phyloP scores from a whole-genome alignment of 2,329 filamentous ascomycete genomes.

The Pleoardoris graminearum region DNA sequence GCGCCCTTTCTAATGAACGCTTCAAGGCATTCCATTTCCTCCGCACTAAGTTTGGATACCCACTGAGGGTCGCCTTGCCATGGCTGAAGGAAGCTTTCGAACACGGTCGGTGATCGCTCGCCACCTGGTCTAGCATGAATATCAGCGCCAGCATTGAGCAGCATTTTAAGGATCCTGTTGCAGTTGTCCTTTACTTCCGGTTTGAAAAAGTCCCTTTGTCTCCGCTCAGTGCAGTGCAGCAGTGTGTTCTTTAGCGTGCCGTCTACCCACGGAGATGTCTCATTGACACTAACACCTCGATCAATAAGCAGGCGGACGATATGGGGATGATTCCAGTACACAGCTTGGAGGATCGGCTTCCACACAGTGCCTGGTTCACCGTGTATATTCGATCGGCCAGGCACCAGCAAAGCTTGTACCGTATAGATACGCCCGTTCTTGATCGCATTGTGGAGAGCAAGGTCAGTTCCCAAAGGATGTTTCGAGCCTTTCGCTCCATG shows the following conservation, averaged over 20 bases:
- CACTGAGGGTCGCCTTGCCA: slow-evolving; percentile 33
- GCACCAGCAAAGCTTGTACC: slow-evolving; percentile 31
- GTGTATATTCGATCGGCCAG: slow-evolving; percentile 30
- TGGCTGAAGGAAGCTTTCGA: slow-evolving; percentile 35
- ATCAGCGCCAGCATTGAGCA: slow-evolving; percentile 36
- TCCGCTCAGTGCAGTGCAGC: slow-evolving; percentile 32
- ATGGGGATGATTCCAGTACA: slow-evolving; percentile 36
- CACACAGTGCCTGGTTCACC: slow-evolving; percentile 30
- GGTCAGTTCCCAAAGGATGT: slow-evolving; percentile 38
- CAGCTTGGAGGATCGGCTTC: slow-evolving; percentile 38
- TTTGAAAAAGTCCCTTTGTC: slow-evolving; percentile 24
- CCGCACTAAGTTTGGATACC: slow-evolving; percentile 22
- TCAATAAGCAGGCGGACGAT: slow-evolving; percentile 36
- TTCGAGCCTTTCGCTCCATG: slow-evolving; percentile 36
- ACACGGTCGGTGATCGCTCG: slow-evolving; percentile 19
- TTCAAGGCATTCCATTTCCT: slow-evolving; percentile 33
- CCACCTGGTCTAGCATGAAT: slow-evolving; percentile 25
- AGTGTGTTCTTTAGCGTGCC: slow-evolving; percentile 24
- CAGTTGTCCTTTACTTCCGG: slow-evolving; percentile 17
- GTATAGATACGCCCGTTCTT: slow-evolving; percentile 37
- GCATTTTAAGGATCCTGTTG: slow-evolving; percentile 31
- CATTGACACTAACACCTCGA: slow-evolving; percentile 35
- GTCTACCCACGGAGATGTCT: slow-evolving; percentile 14
- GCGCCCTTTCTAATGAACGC: slow-evolving; percentile 33
- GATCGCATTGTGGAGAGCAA: slow-evolving; percentile 42